Percentiles rank a stretch among this genome's conserved stretches.
These are phyloP conservation scores for Noccaea bulbosa DNA, from an alignment of 345 rosid genomes.

Conservation along the genomic window DNA sequence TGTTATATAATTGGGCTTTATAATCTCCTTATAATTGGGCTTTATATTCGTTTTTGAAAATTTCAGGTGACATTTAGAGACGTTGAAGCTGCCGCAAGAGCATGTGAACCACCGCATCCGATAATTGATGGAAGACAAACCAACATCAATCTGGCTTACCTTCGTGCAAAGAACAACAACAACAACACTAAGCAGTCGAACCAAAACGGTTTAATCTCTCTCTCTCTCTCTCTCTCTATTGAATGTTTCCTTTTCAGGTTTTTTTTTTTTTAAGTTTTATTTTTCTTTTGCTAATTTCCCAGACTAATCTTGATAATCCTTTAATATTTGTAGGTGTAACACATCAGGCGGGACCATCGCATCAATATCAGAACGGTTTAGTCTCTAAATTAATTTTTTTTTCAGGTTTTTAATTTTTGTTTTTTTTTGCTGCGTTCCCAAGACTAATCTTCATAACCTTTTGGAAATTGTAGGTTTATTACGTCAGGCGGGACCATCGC, in stretches of 20 bases:
- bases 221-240: neutral
- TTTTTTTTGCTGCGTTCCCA: neutral
- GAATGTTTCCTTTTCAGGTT: neutral
- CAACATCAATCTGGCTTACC: slow-evolving; percentile 19
- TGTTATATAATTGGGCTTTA: neutral
- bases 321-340: neutral
- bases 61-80: slow-evolving; percentile 33
- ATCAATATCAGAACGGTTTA: slow-evolving; percentile 7
- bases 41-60: neutral
- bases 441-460: neutral
- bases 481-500: neutral
- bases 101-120: neutral
- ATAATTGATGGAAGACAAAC: slow-evolving; percentile 27
- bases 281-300: neutral
- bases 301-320: neutral
- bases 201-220: slow-evolving; percentile 13
- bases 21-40: neutral
- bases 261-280: neutral
- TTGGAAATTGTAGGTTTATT: neutral
- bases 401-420: neutral
- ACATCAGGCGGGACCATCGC: slow-evolving; percentile 7
- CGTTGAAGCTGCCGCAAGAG: neutral
- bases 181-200: neutral
- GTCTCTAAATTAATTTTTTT: neutral
- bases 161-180: slow-evolving; percentile 7